Base-by-base conservation (phyloP, 2,329 filamentous ascomycete genomes). In the Rhexocercosporidium sp. region DNA sequence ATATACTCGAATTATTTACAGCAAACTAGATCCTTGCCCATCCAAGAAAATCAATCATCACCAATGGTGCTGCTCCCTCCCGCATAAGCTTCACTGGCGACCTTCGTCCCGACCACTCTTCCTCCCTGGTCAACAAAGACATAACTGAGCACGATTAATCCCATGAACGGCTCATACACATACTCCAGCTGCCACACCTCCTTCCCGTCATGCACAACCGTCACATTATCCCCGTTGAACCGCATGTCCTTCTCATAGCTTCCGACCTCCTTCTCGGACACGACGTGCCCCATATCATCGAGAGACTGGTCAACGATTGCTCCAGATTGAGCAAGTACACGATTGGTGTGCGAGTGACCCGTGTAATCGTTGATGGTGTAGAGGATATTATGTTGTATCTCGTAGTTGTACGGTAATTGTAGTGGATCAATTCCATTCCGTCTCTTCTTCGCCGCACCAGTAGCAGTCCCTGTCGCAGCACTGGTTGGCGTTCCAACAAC, bases 331-430 rank as follows among this genome's bases (percentile, higher is more conserved):
- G 80, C 82, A 7, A 88, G 78, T 7, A 87, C 77, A 47, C 85
- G 83, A 75, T 89, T 88, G 41, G 84, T 87, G 77, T 86, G 84
- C 44, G 79, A 81, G 66, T 84, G 81, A 20, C 86, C 85, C 16
- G 79, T 79, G 75, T 87, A 89, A 79, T 89, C 83, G 78, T 88
- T 88, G 75, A 87, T 76, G 31, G 84, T 86, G 77, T 86, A 89
- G 39, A 90, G 82, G 67, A 89, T 85, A 74, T 86, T 86, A 78
- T 88, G 81, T 64, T 80, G 78, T 49, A 88, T 77, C 56, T 85
- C 82, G 77, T 83, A 85, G 63, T 56, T 56, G 22, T 60, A 60
- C 11, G 53, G 44, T 20, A 41, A 39, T 18, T 57, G 31, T 4
- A 57, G n/a, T 7, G 54, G 54, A 16, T 57, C 54, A 3, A 34